These are phyloP conservation scores for Citrus unshiu DNA, from an alignment of 345 rosid genomes.

Conservation along the genomic window DNA sequence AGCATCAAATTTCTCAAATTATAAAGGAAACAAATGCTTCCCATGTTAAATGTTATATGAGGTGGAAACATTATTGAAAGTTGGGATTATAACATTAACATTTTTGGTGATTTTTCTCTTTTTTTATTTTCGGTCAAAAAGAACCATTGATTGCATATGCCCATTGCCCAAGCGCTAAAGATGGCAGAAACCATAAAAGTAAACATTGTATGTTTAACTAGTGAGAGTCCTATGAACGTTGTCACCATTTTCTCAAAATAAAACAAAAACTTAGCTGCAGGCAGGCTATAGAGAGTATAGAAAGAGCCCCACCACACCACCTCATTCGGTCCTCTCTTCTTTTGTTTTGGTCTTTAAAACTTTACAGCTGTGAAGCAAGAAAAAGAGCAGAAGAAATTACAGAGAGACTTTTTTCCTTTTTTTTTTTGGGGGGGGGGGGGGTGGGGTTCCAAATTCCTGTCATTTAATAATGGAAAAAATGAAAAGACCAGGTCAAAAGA, in stretches of 20 bases:
- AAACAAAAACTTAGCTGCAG: background rate
- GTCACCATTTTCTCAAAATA: constrained; percentile 9
- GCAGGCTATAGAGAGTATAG: background rate
- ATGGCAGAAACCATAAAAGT: constrained; percentile 4
- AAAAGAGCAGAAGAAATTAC: constrained; percentile 7
- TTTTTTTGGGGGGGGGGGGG: background rate
- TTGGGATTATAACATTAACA: background rate
- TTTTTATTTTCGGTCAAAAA: constrained; percentile 19
- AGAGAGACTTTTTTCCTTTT: background rate
- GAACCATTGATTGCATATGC: constrained; percentile 8
- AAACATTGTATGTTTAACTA: constrained; percentile 3
- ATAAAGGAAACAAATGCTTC: constrained; percentile 1
- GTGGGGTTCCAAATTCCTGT: constrained; percentile 12
- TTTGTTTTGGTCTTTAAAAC: constrained; percentile 24
- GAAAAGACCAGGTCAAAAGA: constrained; percentile 43
- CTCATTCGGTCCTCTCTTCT: constrained; percentile 17
- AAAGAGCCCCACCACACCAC: constrained; percentile 9
- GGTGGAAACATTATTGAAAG: constrained; percentile 5
- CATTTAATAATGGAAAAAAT: background rate
- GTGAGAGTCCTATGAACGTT: constrained; percentile 6
- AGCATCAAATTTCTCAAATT: background rate
- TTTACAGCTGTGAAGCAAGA: constrained; percentile 48
- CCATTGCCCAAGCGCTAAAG: constrained; percentile 9
- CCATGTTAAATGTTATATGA: constrained; percentile 2
- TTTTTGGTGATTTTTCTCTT: background rate